A percentile compares a stretch with the other conserved stretches of the same genome.
phyloP scores from a whole-genome alignment of 208 protist genomes.

The Acanthamoeba lenticulata region DNA sequence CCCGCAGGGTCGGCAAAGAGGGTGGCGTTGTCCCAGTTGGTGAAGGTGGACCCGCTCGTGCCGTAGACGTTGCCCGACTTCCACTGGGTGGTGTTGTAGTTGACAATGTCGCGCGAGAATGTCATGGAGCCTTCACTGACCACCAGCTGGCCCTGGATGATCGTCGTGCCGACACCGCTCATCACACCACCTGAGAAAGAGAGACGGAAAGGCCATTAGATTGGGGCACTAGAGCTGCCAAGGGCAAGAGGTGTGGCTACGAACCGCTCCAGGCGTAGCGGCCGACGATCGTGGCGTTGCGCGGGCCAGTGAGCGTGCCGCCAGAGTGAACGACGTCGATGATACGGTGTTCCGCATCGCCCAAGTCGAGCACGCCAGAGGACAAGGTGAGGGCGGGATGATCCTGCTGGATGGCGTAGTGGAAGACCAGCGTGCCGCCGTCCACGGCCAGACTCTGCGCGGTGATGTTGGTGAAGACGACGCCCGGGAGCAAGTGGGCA shows the following conservation, averaged over 20 bases:
- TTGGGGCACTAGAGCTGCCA: too few relatives aligned
- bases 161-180: constrained; percentile 33
- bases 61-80: background rate
- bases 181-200: constrained; percentile 46
- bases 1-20: background rate
- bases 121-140: background rate
- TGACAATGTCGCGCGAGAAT: constrained; percentile 35
- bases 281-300: constrained; percentile 40
- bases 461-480: constrained; percentile 12
- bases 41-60: background rate
- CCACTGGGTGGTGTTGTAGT: constrained; percentile 53
- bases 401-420: constrained; percentile 6
- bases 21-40: constrained; percentile 64
- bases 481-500: constrained; percentile 6
- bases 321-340: background rate
- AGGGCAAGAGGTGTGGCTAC: too few relatives aligned
- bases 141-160: constrained; percentile 32
- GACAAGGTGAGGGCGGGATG: background rate
- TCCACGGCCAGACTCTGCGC: background rate
- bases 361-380: constrained; percentile 26
- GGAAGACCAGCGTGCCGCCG: background rate
- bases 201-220: too few relatives aligned
- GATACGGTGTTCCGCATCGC: constrained; percentile 14
- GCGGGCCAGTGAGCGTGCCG: constrained; percentile 9
- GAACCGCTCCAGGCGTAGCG: constrained; percentile 9